A percentile compares a stretch with the other conserved stretches of the same genome.
Conservation (phyloP, 2,329 filamentous ascomycete genomes). For the Pseudogymnoascus sp. region DNA sequence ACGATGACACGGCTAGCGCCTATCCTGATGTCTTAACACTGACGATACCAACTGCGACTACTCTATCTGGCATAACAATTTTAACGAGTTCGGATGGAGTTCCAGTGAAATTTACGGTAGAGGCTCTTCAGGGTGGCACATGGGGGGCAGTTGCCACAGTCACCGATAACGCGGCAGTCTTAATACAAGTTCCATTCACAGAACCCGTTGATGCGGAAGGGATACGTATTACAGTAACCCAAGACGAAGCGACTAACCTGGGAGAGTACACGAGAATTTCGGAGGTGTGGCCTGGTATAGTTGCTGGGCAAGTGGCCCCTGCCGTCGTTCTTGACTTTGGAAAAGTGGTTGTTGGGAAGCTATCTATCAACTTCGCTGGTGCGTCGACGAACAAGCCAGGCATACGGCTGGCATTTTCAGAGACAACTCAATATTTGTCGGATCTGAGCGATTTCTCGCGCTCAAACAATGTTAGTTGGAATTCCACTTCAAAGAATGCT, state of each 20-base stretch:
- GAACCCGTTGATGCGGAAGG: not conserved
- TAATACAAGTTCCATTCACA: not conserved
- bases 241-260: not conserved
- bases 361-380: slow-evolving; percentile 36
- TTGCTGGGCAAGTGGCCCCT: slow-evolving; percentile 21
- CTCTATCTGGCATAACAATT: not conserved
- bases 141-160: not conserved
- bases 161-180: not conserved
- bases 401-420: slow-evolving; percentile 41
- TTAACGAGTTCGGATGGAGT: not conserved
- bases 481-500: not conserved
- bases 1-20: not conserved
- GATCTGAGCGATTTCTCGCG: slow-evolving; percentile 41
- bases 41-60: not conserved
- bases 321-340: slow-evolving; percentile 43
- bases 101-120: not conserved
- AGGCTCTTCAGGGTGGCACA: not conserved
- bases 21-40: slow-evolving; percentile 1
- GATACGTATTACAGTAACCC: not conserved
- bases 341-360: slow-evolving; percentile 37
- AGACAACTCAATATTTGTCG: slow-evolving; percentile 37
- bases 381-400: slow-evolving; percentile 28
- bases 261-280: slow-evolving; percentile 8
- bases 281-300: slow-evolving; percentile 1
- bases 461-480: slow-evolving; percentile 35